These are phyloP conservation scores for Lodderomyces beijingensis DNA, from an alignment of 1,139 yeast genomes.

Conservation along the genomic window DNA sequence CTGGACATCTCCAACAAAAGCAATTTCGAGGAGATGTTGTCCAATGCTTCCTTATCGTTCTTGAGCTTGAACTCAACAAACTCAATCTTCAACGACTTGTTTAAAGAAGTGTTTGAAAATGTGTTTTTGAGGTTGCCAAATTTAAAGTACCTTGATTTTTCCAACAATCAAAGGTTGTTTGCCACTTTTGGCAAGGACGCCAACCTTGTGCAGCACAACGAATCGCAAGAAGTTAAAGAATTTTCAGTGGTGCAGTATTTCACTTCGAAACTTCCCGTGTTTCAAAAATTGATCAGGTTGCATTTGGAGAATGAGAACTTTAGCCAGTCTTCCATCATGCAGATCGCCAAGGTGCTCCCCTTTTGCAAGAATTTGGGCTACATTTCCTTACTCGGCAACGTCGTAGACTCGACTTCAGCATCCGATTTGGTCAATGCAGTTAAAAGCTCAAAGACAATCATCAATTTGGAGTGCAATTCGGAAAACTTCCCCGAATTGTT, in stretches of 20 bases:
- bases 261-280: conserved; percentile 54
- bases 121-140: conserved; percentile 42
- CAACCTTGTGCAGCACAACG: neutral
- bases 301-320: conserved; percentile 61
- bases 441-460: conserved; percentile 36
- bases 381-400: conserved; percentile 58
- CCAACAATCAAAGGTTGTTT: conserved; percentile 60
- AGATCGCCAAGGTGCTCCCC: conserved; percentile 60
- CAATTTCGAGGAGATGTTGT: conserved; percentile 16
- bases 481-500: conserved; percentile 38
- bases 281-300: conserved; percentile 50
- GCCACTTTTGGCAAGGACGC: conserved; percentile 16
- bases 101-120: conserved; percentile 30
- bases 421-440: conserved; percentile 39
- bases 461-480: conserved; percentile 38
- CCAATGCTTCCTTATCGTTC: conserved; percentile 43
- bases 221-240: conserved; percentile 9
- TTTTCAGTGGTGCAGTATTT: conserved; percentile 33
- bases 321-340: conserved; percentile 41
- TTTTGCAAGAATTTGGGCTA: conserved; percentile 54
- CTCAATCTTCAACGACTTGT: conserved; percentile 32
- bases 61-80: conserved; percentile 71
- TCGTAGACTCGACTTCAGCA: conserved; percentile 41
- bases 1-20: conserved; percentile 19
- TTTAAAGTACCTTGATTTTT: conserved; percentile 61